Percentiles rank a stretch among this genome's conserved stretches.
Evolutionary conservation across 139 green algal genomes (phyloP).

Genomic region (Volvox africanus): DNA sequence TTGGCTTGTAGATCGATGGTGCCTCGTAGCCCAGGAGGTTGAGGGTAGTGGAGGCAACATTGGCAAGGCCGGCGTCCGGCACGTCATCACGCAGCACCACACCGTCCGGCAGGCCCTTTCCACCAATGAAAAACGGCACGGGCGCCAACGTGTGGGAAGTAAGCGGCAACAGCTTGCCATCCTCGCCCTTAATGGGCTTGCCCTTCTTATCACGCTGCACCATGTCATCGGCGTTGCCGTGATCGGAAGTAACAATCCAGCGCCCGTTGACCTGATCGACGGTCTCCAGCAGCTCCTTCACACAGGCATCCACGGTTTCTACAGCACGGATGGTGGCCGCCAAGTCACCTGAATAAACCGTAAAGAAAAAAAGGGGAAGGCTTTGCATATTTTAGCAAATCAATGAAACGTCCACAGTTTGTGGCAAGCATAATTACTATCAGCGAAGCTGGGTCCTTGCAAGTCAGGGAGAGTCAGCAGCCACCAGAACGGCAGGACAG

Average conservation of each 20-base stretch:
- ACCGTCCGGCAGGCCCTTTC: slow-evolving; percentile 83
- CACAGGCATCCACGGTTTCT: slow-evolving; percentile 81
- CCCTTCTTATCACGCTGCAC: slow-evolving; percentile 95
- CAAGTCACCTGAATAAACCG: slow-evolving; percentile 69
- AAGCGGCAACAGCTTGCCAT: slow-evolving; percentile 86
- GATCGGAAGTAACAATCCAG: slow-evolving; percentile 91
- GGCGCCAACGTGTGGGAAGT: slow-evolving; percentile 95
- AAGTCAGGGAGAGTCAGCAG: too few species aligned
- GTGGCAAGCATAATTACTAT: too few species aligned
- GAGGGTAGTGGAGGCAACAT: slow-evolving; percentile 93
- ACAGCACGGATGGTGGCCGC: slow-evolving; percentile 74
- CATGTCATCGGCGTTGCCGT: slow-evolving; percentile 98
- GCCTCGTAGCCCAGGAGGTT: slow-evolving; percentile 92
- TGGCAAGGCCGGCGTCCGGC: slow-evolving; percentile 90
- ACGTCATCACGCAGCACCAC: slow-evolving; percentile 81
- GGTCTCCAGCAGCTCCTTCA: slow-evolving; percentile 83
- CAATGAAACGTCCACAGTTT: too few species aligned
- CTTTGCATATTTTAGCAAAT: too few species aligned
- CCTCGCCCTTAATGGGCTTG: slow-evolving; percentile 68
- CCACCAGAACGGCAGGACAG: too few species aligned
- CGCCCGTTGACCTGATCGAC: slow-evolving; percentile 67
- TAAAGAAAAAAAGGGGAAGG: too few species aligned
- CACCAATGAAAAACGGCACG: slow-evolving; percentile 92
- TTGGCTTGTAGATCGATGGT: slow-evolving; percentile 82
- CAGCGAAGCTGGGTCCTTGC: too few species aligned